Evolutionary conservation across 306 rosid species (phyloP).

Genomic region (Astragalus membranaceus): DNA sequence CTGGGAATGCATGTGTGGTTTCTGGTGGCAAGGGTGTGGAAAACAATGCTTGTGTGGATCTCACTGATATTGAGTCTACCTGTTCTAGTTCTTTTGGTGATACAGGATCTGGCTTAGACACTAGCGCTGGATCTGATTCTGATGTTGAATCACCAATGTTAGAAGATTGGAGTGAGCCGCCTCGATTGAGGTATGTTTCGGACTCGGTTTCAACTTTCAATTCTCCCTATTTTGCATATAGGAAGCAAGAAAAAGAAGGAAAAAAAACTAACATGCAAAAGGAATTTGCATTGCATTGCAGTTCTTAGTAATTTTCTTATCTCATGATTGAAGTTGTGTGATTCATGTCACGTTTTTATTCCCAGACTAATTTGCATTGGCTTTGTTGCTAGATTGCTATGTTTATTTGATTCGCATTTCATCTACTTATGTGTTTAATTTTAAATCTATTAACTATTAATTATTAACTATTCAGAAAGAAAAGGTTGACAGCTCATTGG

Average conservation of each 20-base stretch:
- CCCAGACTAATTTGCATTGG: background rate
- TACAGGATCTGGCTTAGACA: conserved; percentile 43
- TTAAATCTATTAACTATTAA: conserved; percentile 18
- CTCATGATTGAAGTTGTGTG: background rate
- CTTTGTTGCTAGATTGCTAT: background rate
- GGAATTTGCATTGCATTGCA: background rate
- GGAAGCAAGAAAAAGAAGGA: background rate
- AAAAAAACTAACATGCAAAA: background rate
- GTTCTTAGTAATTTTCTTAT: background rate
- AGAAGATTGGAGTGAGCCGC: conserved; percentile 34
- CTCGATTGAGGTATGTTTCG: conserved; percentile 44
- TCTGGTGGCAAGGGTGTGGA: conserved; percentile 31
- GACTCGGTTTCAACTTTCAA: background rate
- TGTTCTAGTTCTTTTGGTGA: conserved; percentile 73
- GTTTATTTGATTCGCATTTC: conserved; percentile 11
- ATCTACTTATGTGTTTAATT: background rate
- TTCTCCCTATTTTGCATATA: background rate
- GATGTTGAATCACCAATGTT: conserved; percentile 47
- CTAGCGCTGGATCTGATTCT: conserved; percentile 25
- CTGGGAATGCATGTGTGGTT: conserved; percentile 30
- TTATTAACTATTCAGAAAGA: conserved; percentile 51
- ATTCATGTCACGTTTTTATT: background rate
- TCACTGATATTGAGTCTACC: conserved; percentile 28
- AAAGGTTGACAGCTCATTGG: conserved; percentile 70
- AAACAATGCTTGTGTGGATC: conserved; percentile 33